A percentile compares a stretch with the other conserved stretches of the same genome.
Conservation (phyloP, 2,329 filamentous ascomycete species). For the Phyllosticta citriasiana region DNA sequence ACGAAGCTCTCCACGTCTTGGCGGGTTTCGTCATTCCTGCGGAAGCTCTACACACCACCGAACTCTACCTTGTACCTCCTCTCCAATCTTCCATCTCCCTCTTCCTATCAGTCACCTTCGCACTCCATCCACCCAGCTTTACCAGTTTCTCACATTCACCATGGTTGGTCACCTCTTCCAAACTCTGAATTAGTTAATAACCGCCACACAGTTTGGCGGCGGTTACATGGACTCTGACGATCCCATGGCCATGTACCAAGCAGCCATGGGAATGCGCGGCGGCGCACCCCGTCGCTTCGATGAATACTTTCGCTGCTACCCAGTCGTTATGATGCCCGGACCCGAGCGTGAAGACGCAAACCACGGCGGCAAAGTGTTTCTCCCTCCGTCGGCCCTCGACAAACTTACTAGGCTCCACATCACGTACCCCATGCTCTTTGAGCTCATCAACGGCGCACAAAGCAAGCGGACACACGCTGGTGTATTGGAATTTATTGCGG, state of each 20-base stretch:
- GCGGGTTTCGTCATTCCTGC: neutral
- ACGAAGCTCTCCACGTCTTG: neutral
- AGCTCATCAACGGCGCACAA: slow-evolving; percentile 74
- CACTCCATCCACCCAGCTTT: neutral
- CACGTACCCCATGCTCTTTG: slow-evolving; percentile 94
- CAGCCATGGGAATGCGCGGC: slow-evolving; percentile 42
- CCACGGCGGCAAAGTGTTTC: slow-evolving; percentile 94
- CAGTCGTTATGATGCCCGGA: slow-evolving; percentile 85
- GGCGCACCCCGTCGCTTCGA: slow-evolving; percentile 69
- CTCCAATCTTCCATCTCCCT: neutral
- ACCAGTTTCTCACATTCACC: slow-evolving; percentile 1
- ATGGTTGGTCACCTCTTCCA: slow-evolving; percentile 23
- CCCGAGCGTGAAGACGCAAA: slow-evolving; percentile 83
- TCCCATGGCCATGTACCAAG: slow-evolving; percentile 43
- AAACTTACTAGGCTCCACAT: slow-evolving; percentile 95
- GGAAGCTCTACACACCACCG: neutral
- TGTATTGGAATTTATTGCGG: slow-evolving; percentile 93
- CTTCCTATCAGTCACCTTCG: neutral
- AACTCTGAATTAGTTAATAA: slow-evolving; percentile 14
- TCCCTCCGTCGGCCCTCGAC: slow-evolving; percentile 92
- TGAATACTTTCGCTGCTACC: slow-evolving; percentile 97
- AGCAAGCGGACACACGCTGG: slow-evolving; percentile 75
- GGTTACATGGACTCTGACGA: slow-evolving; percentile 45
- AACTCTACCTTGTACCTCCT: neutral
- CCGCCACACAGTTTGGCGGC: slow-evolving; percentile 26